Evolutionary conservation across 352 stramenopile species (phyloP).

Genomic region (Lagenidium giganteum): DNA sequence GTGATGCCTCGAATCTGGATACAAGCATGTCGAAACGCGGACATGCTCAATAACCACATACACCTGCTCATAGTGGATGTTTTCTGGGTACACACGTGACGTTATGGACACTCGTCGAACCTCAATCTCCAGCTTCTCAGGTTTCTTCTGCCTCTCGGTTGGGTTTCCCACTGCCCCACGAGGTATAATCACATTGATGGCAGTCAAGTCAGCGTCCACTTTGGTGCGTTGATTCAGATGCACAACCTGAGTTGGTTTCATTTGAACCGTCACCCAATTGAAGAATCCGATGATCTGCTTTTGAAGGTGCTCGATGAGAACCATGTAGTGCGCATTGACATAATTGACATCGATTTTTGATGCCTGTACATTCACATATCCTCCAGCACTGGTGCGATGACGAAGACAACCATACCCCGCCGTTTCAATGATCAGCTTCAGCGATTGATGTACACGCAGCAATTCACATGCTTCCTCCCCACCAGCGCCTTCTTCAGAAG

Average conservation of each 20-base stretch:
- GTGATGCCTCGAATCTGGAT: conserved; percentile 16
- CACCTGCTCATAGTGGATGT: conserved; percentile 42
- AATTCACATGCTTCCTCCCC: conserved; percentile 41
- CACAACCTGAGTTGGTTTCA: conserved; percentile 25
- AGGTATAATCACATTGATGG: conserved; percentile 38
- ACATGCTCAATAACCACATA: conserved; percentile 31
- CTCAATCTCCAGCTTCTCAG: conserved; percentile 48
- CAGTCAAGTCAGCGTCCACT: conserved; percentile 33
- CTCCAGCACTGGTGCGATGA: conserved; percentile 34
- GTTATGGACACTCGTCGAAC: conserved; percentile 31
- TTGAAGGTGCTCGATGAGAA: conserved; percentile 43
- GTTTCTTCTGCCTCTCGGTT: conserved; percentile 28
- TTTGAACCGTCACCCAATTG: conserved; percentile 50
- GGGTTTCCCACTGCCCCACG: conserved; percentile 39
- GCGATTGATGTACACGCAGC: conserved; percentile 18
- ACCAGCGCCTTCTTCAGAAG: not conserved
- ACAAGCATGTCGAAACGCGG: conserved; percentile 35
- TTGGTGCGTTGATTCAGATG: conserved; percentile 43
- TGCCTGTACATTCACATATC: conserved; percentile 36
- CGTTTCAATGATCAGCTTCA: conserved; percentile 38
- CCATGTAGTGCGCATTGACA: conserved; percentile 35
- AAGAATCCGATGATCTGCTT: conserved; percentile 65
- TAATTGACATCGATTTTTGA: conserved; percentile 56
- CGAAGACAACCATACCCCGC: conserved; percentile 33
- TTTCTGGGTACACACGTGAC: conserved; percentile 36